Base-by-base conservation (phyloP, 805 yeast species). In the Clavispora carvajalis region DNA sequence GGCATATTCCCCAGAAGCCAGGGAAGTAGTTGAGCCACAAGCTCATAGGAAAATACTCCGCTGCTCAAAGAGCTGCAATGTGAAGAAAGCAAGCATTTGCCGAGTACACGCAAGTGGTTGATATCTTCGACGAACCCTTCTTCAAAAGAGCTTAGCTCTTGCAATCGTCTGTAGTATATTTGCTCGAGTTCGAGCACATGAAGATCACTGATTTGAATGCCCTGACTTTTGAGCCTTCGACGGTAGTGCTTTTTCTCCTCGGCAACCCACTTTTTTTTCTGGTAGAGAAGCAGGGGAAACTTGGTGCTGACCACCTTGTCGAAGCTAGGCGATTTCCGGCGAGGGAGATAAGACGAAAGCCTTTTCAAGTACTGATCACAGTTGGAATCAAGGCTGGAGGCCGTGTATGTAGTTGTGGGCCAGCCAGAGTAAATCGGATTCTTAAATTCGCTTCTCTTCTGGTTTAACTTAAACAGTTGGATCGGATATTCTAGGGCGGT, bases 1-100 rank as follows among this genome's bases (percentile, higher is more conserved):
- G 69, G 68, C 9, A 35, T 43, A 4, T 47, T 34, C n/a, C 52
- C 44, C 8, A 60, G 46, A n/a, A 63, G 29, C 66, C 66, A 65
- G 4, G 69, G 69, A 36, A 51, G 60, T 12, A 59, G 29, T 22
- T 45, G 44, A 11, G 30, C 15, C 17, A 53, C 57, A 21, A 43
- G 43, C 5, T 23, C 33, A n/a, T 15, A 15, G 19, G 16, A 28
- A 8, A 19, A 16, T 1, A 6, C 18, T 5, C 16, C 31, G 2
- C 16, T 15, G 5, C 10, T 16, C 12, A 28, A 15, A 15, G 10
- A 8, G 1, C 43, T 12, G 39, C 62, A 57, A 9, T 38, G 25
- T 2, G 36, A 37, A 21, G 36, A 34, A 7, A 55, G 26, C 15
- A 54, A 54, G 39, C 65, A 57, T 34, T 52, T 52, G 3, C 64